Base-by-base conservation (phyloP, 768 basidiomycete genomes). In the Mycena galopus region DNA sequence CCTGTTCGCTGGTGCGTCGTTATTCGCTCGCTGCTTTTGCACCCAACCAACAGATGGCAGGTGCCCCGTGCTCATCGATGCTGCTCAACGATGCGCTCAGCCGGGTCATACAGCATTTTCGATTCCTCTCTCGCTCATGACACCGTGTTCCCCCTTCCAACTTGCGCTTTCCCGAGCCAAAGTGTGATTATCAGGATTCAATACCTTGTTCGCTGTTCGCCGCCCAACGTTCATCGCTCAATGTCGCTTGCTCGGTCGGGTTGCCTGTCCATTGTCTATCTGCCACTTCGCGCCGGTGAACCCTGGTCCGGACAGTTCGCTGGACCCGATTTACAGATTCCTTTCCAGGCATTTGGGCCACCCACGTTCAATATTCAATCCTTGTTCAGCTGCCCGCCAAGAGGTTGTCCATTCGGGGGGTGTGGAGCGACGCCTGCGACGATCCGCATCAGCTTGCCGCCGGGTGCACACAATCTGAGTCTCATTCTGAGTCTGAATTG, bases 11-110 rank as follows among this genome's bases (percentile, higher is more conserved):
- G 33, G 39, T 16, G 12, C 17, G 39, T 39, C 39, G 39, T 16
- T 39, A 35, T 35, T 71, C 58, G 58, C 44, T 33, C 35, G 32
- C 58, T 27, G 60, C 35, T 65, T 71, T n/a, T n/a, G n/a, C n/a
- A n/a, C n/a, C 64, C 33, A 12, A 6, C 12, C 57, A 23, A 47
- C 56, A 12, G 56, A 71, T 71, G 69, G 63, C 44, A 71, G 63
- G 39, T 56, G 51, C 65, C 65, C 63, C 69, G 61, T 35, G 63
- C 29, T 71, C 63, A 65, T 53, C 69, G 63, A 71, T 71, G 35
- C n/a, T 35, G 63, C 29, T 71, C 63, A 65, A 59, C 69, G 63
- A 71, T 71, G 35, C n/a, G n/a, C 69, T 71, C 62, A 44, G 61
- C 56, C 69, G 61, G 56, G 64, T 59, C 67, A 44, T 25, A 21